These are phyloP conservation scores for Metschnikowia matae DNA, from an alignment of 805 yeast genomes.

Conservation along the genomic window DNA sequence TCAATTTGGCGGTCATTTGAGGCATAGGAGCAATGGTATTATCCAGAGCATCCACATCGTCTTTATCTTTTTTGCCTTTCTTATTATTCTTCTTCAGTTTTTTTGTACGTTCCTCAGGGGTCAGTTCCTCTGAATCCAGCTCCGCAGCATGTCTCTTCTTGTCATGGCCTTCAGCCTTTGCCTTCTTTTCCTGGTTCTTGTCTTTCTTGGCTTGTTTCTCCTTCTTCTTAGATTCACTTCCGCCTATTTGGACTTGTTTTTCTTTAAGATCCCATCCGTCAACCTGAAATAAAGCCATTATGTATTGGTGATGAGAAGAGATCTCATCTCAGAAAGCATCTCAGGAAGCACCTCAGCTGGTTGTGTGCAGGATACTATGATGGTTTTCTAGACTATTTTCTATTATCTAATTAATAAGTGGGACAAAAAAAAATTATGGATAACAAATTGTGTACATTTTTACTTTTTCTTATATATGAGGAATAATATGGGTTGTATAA, in stretches of 20 bases:
- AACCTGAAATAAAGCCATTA: conserved; percentile 70
- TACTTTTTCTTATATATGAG: no score
- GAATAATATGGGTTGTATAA: no score
- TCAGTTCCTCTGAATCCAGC: not conserved
- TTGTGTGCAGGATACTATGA: not conserved
- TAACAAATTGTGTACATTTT: no score
- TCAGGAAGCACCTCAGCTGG: not conserved
- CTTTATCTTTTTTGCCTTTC: not conserved
- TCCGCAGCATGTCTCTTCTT: conserved; percentile 7
- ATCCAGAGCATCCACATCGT: not conserved
- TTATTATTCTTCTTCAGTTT: not conserved
- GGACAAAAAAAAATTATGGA: no score
- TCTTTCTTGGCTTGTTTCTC: conserved; percentile 18
- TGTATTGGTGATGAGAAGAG: not conserved
- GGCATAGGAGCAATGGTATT: conserved; percentile 16
- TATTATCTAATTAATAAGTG: no score
- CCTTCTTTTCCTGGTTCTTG: conserved; percentile 7
- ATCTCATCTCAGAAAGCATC: conserved; percentile 1
- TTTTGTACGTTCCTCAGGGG: not conserved
- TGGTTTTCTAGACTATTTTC: no score
- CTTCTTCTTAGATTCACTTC: conserved; percentile 25
- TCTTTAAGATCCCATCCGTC: conserved; percentile 76
- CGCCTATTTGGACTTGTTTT: conserved; percentile 47
- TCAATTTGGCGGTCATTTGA: conserved; percentile 44
- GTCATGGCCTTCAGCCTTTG: conserved; percentile 9